Evolutionary conservation across 176 grass and related monocot genomes (phyloP).

Genomic region (Bonia amplexicaulis): DNA sequence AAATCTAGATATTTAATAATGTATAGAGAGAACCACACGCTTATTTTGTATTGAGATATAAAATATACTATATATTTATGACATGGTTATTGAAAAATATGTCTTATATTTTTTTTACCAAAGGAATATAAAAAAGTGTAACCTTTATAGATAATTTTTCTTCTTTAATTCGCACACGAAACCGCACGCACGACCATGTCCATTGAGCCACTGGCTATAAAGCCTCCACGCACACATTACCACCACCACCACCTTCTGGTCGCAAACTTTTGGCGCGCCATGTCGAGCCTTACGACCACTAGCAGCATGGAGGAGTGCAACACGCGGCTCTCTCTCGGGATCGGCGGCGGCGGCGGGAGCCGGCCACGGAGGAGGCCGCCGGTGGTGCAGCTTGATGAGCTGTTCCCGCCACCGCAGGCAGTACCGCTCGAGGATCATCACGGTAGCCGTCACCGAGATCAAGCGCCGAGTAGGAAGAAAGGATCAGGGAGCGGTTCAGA

Average conservation of each 20-base stretch:
- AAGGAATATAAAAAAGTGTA: neutral
- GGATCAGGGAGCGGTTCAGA: neutral
- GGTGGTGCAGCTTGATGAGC: conserved; percentile 19
- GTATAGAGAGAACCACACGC: too few species aligned
- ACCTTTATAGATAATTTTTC: neutral
- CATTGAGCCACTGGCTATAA: conserved; percentile 6
- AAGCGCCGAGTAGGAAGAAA: neutral
- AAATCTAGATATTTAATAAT: too few species aligned
- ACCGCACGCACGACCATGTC: neutral
- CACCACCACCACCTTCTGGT: neutral
- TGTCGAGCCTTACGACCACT: conserved; percentile 40
- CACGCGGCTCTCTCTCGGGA: conserved; percentile 27
- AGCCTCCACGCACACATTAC: neutral
- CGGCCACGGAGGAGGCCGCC: neutral
- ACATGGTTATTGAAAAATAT: too few species aligned
- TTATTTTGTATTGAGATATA: too few species aligned
- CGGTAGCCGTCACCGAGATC: neutral
- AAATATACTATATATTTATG: too few species aligned
- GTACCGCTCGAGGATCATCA: neutral
- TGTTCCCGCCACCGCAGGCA: neutral
- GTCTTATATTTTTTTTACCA: too few species aligned
- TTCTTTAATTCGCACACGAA: conserved; percentile 11
- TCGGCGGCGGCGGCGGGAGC: neutral
- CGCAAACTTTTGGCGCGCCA: neutral
- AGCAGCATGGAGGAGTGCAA: conserved; percentile 27